Conservation (phyloP, 2,329 filamentous ascomycete genomes). For the Epichloe bromicola region DNA sequence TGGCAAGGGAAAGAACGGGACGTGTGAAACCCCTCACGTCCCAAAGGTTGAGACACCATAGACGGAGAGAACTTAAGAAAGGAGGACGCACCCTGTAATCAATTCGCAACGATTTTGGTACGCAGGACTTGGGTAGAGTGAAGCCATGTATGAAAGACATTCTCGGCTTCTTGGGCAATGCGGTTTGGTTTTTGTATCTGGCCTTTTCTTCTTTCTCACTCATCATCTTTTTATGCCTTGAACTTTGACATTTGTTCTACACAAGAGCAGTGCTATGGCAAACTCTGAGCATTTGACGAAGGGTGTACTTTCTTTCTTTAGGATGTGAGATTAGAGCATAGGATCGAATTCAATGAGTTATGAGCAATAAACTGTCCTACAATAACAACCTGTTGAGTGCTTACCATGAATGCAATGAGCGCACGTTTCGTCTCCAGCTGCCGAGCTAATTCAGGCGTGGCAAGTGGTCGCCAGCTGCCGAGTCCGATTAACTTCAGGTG, state of each 20-base stretch:
- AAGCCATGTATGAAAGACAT: slow-evolving; percentile 22
- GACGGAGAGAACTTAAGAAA: slow-evolving; percentile 18
- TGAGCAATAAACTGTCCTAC: not conserved
- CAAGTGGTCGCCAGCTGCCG: not conserved
- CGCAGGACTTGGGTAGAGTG: slow-evolving; percentile 19
- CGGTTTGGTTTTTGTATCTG: slow-evolving; percentile 9
- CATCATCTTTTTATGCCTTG: slow-evolving; percentile 5
- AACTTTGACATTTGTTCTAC: not conserved
- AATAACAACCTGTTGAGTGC: not conserved
- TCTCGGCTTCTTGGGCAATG: slow-evolving; percentile 13
- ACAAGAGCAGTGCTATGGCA: not conserved
- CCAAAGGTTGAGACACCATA: slow-evolving; percentile 22
- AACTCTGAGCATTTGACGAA: not conserved
- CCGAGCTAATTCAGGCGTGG: too few relatives aligned
- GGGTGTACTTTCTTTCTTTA: not conserved
- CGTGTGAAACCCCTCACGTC: slow-evolving; percentile 15
- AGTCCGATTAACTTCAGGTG: not conserved
- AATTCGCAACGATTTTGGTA: slow-evolving; percentile 24
- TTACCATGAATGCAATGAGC: too few relatives aligned
- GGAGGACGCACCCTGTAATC: slow-evolving; percentile 20
- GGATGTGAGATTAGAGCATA: slow-evolving; percentile 2
- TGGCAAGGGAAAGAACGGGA: slow-evolving; percentile 6
- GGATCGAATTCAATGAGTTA: slow-evolving; percentile 1
- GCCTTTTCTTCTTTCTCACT: slow-evolving; percentile 7
- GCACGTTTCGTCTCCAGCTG: too few relatives aligned